A percentile compares a stretch with the other conserved stretches of the same genome.
These are phyloP conservation scores for Lactifluus hygrophoroides DNA, from an alignment of 768 basidiomycete species.

Conservation along the genomic window DNA sequence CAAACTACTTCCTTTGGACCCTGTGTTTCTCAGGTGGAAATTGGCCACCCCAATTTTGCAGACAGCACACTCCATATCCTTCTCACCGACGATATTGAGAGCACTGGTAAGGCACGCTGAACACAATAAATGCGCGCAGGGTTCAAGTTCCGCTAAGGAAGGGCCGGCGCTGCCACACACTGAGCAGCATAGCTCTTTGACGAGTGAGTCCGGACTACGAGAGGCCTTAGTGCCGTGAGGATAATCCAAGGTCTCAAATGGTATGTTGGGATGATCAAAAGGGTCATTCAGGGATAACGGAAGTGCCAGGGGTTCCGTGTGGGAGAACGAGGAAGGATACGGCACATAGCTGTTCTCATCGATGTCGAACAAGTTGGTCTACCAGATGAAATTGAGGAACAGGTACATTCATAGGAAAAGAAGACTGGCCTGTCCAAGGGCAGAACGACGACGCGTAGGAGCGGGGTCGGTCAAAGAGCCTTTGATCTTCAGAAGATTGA, in stretches of 20 bases:
- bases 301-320: conserved; percentile 25
- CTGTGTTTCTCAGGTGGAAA: conserved; percentile 33
- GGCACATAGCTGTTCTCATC: conserved; percentile 60
- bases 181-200: conserved; percentile 40
- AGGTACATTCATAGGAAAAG: conserved; percentile 5
- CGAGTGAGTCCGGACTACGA: conserved; percentile 21
- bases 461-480: conserved; percentile 70
- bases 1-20: conserved; percentile 23
- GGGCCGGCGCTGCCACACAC: conserved; percentile 47
- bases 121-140: conserved; percentile 71
- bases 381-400: conserved; percentile 25
- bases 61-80: conserved; percentile 78
- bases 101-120: conserved; percentile 78
- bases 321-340: conserved; percentile 33
- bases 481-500: conserved; percentile 50
- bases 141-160: conserved; percentile 57
- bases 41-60: conserved; percentile 63
- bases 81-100: conserved; percentile 84
- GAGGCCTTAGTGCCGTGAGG: conserved; percentile 21
- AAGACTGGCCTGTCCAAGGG: conserved; percentile 34
- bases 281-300: conserved; percentile 36
- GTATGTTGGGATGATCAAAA: conserved; percentile 29
- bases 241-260: conserved; percentile 26
- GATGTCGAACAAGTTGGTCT: conserved; percentile 57
- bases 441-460: conserved; percentile 35